Evolutionary conservation across 129 eudicot species (phyloP).

Genomic region (Flaveria trinervia): DNA sequence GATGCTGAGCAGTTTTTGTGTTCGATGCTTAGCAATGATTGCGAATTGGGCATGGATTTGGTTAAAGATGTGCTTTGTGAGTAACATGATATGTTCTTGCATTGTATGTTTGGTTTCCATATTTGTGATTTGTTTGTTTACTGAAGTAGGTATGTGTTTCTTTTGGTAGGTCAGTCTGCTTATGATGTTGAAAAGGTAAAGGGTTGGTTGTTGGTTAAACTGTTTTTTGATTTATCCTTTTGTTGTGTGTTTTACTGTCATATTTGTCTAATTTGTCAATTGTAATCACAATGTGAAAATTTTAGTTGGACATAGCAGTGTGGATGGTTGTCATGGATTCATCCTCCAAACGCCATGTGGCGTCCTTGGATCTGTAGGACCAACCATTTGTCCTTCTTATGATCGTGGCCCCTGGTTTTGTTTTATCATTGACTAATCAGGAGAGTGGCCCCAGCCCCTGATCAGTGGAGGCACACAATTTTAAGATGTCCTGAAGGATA

Average conservation of each 20-base stretch:
- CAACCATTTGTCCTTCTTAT: too few species aligned
- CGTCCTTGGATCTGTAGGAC: too few species aligned
- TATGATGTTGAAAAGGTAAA: slow-evolving; percentile 85
- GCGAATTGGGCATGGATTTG: slow-evolving; percentile 76
- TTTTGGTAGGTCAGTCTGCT: slow-evolving; percentile 79
- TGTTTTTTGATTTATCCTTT: slow-evolving; percentile 10
- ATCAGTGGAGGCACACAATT: too few species aligned
- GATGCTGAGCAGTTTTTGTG: slow-evolving; percentile 82
- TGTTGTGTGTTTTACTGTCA: slow-evolving; percentile 11
- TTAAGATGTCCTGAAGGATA: too few species aligned
- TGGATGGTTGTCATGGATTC: too few species aligned
- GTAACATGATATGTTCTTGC: slow-evolving; percentile 16
- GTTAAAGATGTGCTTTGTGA: slow-evolving; percentile 89
- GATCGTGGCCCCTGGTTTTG: too few species aligned
- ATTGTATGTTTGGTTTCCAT: slow-evolving; percentile 5
- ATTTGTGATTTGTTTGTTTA: background rate
- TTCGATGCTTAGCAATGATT: slow-evolving; percentile 82
- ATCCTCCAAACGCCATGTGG: too few species aligned
- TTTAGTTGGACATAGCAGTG: slow-evolving; percentile 10
- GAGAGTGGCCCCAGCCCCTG: too few species aligned
- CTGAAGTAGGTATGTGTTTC: slow-evolving; percentile 25
- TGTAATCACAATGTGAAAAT: background rate
- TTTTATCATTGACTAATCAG: too few species aligned
- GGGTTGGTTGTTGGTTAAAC: slow-evolving; percentile 8
- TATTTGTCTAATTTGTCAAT: background rate